Conservation (phyloP, 1,139 yeast species). For the Geotrichum citri-aurantii region DNA sequence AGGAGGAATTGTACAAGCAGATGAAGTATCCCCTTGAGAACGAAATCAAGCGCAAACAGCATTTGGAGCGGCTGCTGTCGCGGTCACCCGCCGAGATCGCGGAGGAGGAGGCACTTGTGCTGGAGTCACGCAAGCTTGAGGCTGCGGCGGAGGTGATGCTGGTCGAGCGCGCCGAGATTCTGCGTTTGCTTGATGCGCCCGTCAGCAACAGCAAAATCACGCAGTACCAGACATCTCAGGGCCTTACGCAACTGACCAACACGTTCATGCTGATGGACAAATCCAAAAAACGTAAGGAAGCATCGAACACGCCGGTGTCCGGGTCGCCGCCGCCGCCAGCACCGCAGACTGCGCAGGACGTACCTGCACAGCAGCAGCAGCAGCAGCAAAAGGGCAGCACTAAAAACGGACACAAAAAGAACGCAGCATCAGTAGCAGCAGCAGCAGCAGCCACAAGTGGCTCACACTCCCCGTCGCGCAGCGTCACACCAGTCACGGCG, state of each 20-base stretch:
- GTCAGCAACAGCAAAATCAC: slow-evolving; percentile 69
- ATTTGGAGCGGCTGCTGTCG: slow-evolving; percentile 66
- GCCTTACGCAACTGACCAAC: slow-evolving; percentile 78
- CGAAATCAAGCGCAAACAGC: slow-evolving; percentile 75
- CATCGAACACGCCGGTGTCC: slow-evolving; percentile 24
- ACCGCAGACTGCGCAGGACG: slow-evolving; percentile 23
- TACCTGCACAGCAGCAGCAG: slow-evolving; percentile 45
- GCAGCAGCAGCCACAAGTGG: slow-evolving; percentile 16
- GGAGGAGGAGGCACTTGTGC: slow-evolving; percentile 89
- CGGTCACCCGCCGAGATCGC: slow-evolving; percentile 96
- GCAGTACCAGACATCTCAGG: slow-evolving; percentile 82
- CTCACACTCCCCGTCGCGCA: slow-evolving; percentile 8
- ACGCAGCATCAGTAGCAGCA: slow-evolving; percentile 14
- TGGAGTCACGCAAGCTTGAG: slow-evolving; percentile 90
- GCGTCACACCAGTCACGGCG: slow-evolving; percentile 7
- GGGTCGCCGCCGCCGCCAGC: slow-evolving; percentile 32
- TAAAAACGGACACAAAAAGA: slow-evolving; percentile 3
- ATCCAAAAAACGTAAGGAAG: slow-evolving; percentile 48
- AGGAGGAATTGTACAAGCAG: slow-evolving; percentile 37
- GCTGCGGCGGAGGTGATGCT: slow-evolving; percentile 88
- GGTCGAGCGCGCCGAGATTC: slow-evolving; percentile 70
- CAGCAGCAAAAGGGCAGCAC: slow-evolving; percentile 40
- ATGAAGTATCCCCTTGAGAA: slow-evolving; percentile 57
- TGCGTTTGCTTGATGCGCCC: slow-evolving; percentile 82
- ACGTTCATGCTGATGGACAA: slow-evolving; percentile 76